A percentile compares a stretch with the other conserved stretches of the same genome.
Evolutionary conservation across 179 eudicot species (phyloP).

Genomic region (Drosera spatulata): DNA sequence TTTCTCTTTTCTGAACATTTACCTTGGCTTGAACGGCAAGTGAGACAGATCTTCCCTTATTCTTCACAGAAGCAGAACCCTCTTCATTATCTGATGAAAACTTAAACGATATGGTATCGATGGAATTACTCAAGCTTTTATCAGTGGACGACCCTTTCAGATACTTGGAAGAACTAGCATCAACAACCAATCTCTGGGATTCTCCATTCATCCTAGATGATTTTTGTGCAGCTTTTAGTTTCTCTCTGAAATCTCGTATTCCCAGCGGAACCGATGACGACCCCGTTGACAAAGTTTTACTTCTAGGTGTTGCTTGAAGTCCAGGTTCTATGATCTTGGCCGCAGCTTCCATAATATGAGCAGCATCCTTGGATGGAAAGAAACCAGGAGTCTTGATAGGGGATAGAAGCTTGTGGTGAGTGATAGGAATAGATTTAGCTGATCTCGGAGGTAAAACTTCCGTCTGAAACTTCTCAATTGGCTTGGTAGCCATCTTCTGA

Average conservation of each 20-base stretch:
- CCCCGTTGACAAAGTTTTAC: slow-evolving; percentile 34
- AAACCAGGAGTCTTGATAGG: slow-evolving; percentile 91
- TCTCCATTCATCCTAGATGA: slow-evolving; percentile 34
- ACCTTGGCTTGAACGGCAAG: slow-evolving; percentile 18
- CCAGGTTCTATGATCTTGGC: slow-evolving; percentile 63
- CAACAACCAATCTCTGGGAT: slow-evolving; percentile 17
- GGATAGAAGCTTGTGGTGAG: slow-evolving; percentile 70
- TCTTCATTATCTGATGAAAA: slow-evolving; percentile 27
- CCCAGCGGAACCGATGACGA: slow-evolving; percentile 63
- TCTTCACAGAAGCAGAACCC: slow-evolving; percentile 28
- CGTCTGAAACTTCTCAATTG: slow-evolving; percentile 78
- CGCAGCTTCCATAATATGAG: slow-evolving; percentile 72
- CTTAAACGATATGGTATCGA: slow-evolving; percentile 8
- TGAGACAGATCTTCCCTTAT: slow-evolving; percentile 44
- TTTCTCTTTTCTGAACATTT: slow-evolving; percentile 40
- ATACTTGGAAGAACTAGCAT: too few species aligned
- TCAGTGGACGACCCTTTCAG: too few species aligned
- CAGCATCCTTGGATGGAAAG: slow-evolving; percentile 57
- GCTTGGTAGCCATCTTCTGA: slow-evolving; percentile 34
- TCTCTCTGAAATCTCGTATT: slow-evolving; percentile 54
- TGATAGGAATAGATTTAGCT: slow-evolving; percentile 64
- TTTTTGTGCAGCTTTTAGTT: slow-evolving; percentile 45
- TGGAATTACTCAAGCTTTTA: too few species aligned
- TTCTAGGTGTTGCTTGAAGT: slow-evolving; percentile 36
- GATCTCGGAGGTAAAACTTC: slow-evolving; percentile 83